Evolutionary conservation across 371 early-diverging fungal species (phyloP).

Genomic region (Haplosporangium sp.): DNA sequence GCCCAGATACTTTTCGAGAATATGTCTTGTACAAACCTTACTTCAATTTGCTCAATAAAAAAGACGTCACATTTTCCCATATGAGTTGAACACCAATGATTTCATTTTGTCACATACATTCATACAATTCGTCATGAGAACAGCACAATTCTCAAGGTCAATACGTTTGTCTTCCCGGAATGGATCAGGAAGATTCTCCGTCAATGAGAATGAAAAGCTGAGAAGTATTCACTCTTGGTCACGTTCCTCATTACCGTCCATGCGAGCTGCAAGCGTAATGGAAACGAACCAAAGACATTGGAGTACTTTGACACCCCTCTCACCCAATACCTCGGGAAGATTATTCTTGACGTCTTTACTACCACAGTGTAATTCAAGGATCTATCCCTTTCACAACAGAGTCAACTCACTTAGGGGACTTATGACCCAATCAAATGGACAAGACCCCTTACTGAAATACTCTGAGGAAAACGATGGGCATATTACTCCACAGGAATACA

Average conservation of each 20-base stretch:
- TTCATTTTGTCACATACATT: neutral
- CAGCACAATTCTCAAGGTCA: neutral
- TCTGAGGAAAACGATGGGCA: constrained; percentile 13
- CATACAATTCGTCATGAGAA: constrained; percentile 6
- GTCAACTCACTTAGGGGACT: neutral
- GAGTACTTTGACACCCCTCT: neutral
- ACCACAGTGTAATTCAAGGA: neutral
- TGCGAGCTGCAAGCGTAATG: neutral
- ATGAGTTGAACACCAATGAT: neutral
- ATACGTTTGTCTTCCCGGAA: neutral
- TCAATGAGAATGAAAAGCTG: neutral
- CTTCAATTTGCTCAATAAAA: neutral
- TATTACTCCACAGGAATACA: constrained; percentile 35
- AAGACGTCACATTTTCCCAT: constrained; percentile 1
- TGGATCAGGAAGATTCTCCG: neutral
- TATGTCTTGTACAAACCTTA: neutral
- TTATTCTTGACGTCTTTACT: neutral
- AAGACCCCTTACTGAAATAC: constrained; percentile 20
- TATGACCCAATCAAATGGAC: constrained; percentile 13
- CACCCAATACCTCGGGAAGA: neutral
- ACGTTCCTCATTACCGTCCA: neutral
- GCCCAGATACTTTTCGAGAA: neutral
- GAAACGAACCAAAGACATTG: neutral
- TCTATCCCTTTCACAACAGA: neutral
- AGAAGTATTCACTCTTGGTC: neutral